Evolutionary conservation across 495 filamentous ascomycete species (phyloP).

Genomic region (Glutinoglossum americanum): DNA sequence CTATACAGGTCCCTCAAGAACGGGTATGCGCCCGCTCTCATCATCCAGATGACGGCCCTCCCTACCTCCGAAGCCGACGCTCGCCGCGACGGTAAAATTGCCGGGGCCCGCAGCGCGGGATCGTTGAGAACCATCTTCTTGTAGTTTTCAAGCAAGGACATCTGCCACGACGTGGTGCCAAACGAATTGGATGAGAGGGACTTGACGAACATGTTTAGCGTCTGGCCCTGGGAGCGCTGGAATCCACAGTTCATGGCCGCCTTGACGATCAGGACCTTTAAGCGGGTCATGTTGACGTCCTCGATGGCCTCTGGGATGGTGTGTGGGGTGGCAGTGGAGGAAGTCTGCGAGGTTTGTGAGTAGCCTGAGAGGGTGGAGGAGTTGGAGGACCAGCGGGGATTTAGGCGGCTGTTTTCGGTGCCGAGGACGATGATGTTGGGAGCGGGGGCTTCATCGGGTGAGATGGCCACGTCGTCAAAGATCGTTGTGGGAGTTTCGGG

Average conservation of each 20-base stretch:
- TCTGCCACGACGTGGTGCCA: slow-evolving; percentile 46
- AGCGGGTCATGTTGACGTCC: slow-evolving; percentile 48
- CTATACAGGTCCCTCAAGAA: slow-evolving; percentile 65
- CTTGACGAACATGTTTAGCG: slow-evolving; percentile 49
- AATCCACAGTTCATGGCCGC: slow-evolving; percentile 66
- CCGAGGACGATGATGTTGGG: slow-evolving; percentile 78
- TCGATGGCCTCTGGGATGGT: slow-evolving; percentile 42
- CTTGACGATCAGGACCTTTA: slow-evolving; percentile 58
- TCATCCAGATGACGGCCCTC: slow-evolving; percentile 52
- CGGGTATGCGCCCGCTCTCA: slow-evolving; percentile 38
- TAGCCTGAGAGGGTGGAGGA: slow-evolving; percentile 48
- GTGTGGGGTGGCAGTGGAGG: slow-evolving; percentile 41
- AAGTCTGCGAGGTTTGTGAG: slow-evolving; percentile 45
- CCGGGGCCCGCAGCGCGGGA: slow-evolving; percentile 33
- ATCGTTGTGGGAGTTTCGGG: slow-evolving; percentile 86
- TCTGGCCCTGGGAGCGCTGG: slow-evolving; percentile 22
- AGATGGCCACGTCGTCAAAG: slow-evolving; percentile 71
- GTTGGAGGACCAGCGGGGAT: slow-evolving; percentile 42
- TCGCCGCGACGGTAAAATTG: slow-evolving; percentile 29
- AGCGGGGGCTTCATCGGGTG: slow-evolving; percentile 50
- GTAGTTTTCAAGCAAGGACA: slow-evolving; percentile 50
- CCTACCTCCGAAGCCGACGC: slow-evolving; percentile 50
- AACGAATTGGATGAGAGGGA: slow-evolving; percentile 57
- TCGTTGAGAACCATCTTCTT: slow-evolving; percentile 53
- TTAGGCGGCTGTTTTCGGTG: slow-evolving; percentile 33